phyloP scores from a whole-genome alignment of 768 basidiomycete genomes.

The Boletus vinaceobasis region DNA sequence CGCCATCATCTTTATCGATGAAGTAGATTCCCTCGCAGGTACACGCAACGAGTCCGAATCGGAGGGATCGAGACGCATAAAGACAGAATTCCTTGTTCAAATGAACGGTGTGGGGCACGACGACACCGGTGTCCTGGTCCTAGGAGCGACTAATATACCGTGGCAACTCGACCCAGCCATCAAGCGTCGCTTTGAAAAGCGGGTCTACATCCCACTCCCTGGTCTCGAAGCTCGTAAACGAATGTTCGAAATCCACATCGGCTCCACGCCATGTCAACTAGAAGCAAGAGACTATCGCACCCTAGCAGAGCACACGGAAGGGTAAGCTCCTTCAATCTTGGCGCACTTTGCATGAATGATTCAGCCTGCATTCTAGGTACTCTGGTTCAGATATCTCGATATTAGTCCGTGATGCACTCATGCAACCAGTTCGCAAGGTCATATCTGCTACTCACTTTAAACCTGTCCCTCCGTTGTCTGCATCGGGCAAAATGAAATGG shows the following conservation, averaged over 20 bases:
- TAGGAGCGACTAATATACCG: constrained; percentile 98
- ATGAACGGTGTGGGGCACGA: constrained; percentile 99
- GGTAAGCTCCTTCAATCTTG: constrained; percentile 37
- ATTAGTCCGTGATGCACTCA: constrained; percentile 92
- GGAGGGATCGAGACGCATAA: constrained; percentile 94
- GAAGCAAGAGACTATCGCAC: constrained; percentile 70
- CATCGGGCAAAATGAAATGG: constrained; percentile 51
- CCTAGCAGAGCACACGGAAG: constrained; percentile 86
- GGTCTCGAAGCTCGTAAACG: constrained; percentile 85
- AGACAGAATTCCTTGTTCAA: constrained; percentile 96
- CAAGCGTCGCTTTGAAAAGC: constrained; percentile 97
- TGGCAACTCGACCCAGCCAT: constrained; percentile 98
- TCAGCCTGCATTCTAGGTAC: constrained; percentile 44
- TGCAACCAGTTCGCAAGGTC: constrained; percentile 98
- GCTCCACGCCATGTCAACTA: constrained; percentile 86
- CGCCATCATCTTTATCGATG: constrained; percentile 98
- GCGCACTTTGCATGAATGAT: neutral
- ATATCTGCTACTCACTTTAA: constrained; percentile 96
- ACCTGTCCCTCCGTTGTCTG: constrained; percentile 33
- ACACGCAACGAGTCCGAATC: constrained; percentile 96
- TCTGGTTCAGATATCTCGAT: constrained; percentile 95
- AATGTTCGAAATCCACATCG: constrained; percentile 98
- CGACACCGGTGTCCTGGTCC: constrained; percentile 91
- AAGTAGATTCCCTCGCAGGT: constrained; percentile 94
- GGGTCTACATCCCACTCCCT: constrained; percentile 97